Evolutionary conservation across 257 asterid species (phyloP).

Genomic region (Solanum tarapatanum): DNA sequence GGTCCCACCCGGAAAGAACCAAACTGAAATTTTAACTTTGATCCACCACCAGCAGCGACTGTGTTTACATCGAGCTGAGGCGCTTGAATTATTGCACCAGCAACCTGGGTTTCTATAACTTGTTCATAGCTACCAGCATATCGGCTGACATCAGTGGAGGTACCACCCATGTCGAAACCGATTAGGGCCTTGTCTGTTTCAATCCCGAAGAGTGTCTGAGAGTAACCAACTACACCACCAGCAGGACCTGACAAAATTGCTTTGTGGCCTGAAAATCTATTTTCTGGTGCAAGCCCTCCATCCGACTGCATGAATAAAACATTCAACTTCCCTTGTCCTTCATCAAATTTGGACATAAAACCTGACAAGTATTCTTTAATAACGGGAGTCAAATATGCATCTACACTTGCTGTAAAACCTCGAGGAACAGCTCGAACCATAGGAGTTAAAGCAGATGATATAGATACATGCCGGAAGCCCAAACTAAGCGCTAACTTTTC

Average conservation of each 20-base stretch:
- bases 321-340: conserved; percentile 56
- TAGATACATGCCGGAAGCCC: conserved; percentile 89
- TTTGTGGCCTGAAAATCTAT: conserved; percentile 92
- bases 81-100: conserved; percentile 92
- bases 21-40: conserved; percentile 77
- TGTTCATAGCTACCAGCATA: conserved; percentile 93
- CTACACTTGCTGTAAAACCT: conserved; percentile 93
- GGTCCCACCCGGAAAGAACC: conserved; percentile 98
- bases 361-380: conserved; percentile 80
- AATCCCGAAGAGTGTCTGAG: conserved; percentile 73
- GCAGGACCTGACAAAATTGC: conserved; percentile 98
- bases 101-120: conserved; percentile 82
- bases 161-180: conserved; percentile 99
- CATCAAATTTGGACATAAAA: conserved; percentile 85
- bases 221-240: conserved; percentile 96
- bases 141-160: conserved; percentile 94
- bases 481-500: conserved; percentile 58
- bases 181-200: conserved; percentile 90
- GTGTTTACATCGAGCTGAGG: conserved; percentile 98
- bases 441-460: conserved; percentile 89
- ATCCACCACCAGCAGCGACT: conserved; percentile 99
- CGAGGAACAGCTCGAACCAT: conserved; percentile 99
- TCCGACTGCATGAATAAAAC: conserved; percentile 96
- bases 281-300: conserved; percentile 95
- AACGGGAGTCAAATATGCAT: conserved; percentile 92